Base-by-base conservation (phyloP, 1,284 basidiomycete genomes). In the Entoloma clypeatum region DNA sequence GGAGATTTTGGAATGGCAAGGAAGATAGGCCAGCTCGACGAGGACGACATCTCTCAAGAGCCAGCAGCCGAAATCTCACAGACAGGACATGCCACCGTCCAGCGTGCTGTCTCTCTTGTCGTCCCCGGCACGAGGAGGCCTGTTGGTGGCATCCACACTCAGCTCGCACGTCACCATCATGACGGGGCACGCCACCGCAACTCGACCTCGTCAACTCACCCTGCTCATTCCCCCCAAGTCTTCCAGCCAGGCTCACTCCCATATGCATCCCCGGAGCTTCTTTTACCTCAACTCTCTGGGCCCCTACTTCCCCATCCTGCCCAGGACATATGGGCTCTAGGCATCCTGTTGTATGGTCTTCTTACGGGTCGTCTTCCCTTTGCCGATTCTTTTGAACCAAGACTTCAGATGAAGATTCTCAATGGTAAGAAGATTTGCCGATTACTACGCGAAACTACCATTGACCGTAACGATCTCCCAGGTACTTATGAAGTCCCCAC, bases 261-360 rank as follows among this genome's bases (percentile, higher is more conserved):
- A 0, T 96, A 96, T 58, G 87, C 91, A 0, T 74, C 92, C 0
- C 93, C 93, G 2, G 71, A 71, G 48, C 52, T 66, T 10, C 57
- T 69, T 8, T 52, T 69, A 9, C 62, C 68, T 25, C 59, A 62
- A 28, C 55, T 52, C 13, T 50, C 61, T 28, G 59, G 58, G 4
- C 62, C 42, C 16, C 51, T 51, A 43, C 47, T 45, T 16, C 62
- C 74, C 5, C 61, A 78, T 53, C 79, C 84, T n/a, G 78, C 86
- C 0, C 88, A 92, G 58, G 93, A 97, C 52, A 82, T 96, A 23
- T 97, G 93, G 93, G 92, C 93, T 0, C 65, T 95, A 2, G 93
- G 93, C 0, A 82, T 93, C 38, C 75, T 95, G 52, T 75, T 96
- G 0, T 90, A 92, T 55, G 81, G 85, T 3, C 71, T 96, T 3